Conservation (phyloP, 2,329 filamentous ascomycete genomes). For the Hypomyces perniciosus region DNA sequence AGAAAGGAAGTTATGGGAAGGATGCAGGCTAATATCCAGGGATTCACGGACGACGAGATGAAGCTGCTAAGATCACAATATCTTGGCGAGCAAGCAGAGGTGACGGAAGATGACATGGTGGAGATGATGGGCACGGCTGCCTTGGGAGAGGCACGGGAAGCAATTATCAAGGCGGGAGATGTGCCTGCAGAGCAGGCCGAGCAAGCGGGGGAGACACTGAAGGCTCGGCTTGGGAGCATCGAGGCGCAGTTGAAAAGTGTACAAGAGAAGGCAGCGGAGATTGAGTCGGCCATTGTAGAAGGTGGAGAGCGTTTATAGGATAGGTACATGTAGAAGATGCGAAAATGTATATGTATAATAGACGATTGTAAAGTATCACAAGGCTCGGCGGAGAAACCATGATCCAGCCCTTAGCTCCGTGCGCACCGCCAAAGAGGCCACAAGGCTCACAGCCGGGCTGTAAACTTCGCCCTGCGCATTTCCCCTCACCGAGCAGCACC, state of each 20-base stretch:
- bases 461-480: conserved; percentile 25
- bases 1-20: conserved; percentile 32
- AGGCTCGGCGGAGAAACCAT: conserved; percentile 11
- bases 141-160: conserved; percentile 4
- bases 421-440: background rate
- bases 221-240: conserved; percentile 11
- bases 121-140: conserved; percentile 23
- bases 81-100: conserved; percentile 21
- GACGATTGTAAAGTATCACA: conserved; percentile 5
- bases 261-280: conserved; percentile 13
- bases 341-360: conserved; percentile 8
- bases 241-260: conserved; percentile 16
- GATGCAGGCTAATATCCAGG: conserved; percentile 29
- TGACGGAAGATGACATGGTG: conserved; percentile 33
- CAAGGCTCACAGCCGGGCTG: conserved; percentile 7
- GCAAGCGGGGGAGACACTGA: background rate
- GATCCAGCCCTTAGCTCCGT: background rate
- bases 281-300: conserved; percentile 20
- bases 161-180: conserved; percentile 3
- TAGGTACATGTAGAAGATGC: conserved; percentile 18
- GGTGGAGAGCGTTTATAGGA: conserved; percentile 19
- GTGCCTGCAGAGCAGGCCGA: background rate
- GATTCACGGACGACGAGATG: conserved; percentile 34
- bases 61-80: conserved; percentile 25
- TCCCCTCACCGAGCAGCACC: conserved; percentile 28